phyloP scores from a whole-genome alignment of 257 asterid genomes.

The Solanum corneliomulleri region DNA sequence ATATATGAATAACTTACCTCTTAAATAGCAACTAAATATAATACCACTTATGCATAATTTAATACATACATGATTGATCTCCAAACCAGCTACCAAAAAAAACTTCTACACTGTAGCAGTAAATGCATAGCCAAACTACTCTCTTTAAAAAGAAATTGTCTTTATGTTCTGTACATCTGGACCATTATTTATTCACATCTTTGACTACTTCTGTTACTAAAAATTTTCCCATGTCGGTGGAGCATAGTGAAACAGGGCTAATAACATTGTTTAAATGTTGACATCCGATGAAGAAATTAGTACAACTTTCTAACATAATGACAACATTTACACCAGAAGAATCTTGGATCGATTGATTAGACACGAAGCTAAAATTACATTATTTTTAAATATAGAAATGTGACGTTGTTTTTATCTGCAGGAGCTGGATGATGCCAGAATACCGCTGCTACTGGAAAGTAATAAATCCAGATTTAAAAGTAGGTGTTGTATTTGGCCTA shows the following conservation, averaged over 20 bases:
- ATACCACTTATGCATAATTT: not conserved
- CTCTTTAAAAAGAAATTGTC: not conserved
- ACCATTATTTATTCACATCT: not conserved
- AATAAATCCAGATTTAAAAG: constrained; percentile 66
- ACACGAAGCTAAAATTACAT: not conserved
- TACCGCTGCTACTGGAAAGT: constrained; percentile 74
- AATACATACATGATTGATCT: not conserved
- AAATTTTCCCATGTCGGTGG: not conserved
- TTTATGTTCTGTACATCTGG: not conserved
- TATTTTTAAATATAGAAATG: not conserved
- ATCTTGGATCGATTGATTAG: constrained; percentile 17
- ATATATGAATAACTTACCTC: too few relatives aligned
- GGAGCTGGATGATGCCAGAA: constrained; percentile 76
- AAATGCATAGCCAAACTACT: not conserved
- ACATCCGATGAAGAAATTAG: not conserved
- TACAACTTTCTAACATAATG: not conserved
- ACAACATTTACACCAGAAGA: constrained; percentile 19
- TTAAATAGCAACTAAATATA: not conserved
- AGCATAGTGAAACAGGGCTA: not conserved
- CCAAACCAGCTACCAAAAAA: not conserved
- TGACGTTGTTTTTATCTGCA: constrained; percentile 3
- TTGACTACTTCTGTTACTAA: not conserved
- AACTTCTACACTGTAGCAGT: not conserved
- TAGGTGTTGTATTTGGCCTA: constrained; percentile 53
- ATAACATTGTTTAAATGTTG: not conserved